These are phyloP conservation scores for Globisporangium alternatum DNA, from an alignment of 352 stramenopile species.

Conservation along the genomic window DNA sequence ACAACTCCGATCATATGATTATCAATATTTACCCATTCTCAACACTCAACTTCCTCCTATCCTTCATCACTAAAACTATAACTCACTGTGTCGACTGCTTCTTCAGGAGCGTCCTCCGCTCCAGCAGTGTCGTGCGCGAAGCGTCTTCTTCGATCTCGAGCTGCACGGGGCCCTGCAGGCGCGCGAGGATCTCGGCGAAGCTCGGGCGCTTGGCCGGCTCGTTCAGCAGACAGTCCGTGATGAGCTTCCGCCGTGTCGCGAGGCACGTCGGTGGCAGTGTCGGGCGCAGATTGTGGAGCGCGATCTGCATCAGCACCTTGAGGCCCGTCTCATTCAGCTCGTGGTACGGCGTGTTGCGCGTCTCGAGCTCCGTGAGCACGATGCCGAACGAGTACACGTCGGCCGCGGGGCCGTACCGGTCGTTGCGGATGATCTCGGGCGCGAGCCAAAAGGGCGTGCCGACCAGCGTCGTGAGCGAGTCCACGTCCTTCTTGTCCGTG, in stretches of 20 bases:
- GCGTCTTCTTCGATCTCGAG: slow-evolving; percentile 71
- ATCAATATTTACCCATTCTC: background rate
- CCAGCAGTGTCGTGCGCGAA: slow-evolving; percentile 22
- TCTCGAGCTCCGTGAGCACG: slow-evolving; percentile 85
- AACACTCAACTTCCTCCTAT: background rate
- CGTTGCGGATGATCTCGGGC: slow-evolving; percentile 86
- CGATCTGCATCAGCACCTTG: slow-evolving; percentile 80
- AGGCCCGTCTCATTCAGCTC: slow-evolving; percentile 65
- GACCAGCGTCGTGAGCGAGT: slow-evolving; percentile 81
- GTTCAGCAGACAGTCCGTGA: slow-evolving; percentile 70
- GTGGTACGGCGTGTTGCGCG: slow-evolving; percentile 78
- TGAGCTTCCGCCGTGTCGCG: slow-evolving; percentile 55
- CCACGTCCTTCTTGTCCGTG: slow-evolving; percentile 68
- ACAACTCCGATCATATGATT: too few species aligned
- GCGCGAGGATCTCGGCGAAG: slow-evolving; percentile 69
- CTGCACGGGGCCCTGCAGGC: slow-evolving; percentile 75
- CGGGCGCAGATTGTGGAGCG: slow-evolving; percentile 65
- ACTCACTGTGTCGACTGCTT: slow-evolving; percentile 6
- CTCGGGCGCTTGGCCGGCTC: slow-evolving; percentile 52
- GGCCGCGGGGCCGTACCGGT: slow-evolving; percentile 72
- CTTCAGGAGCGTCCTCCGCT: slow-evolving; percentile 26
- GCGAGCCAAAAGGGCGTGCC: slow-evolving; percentile 87
- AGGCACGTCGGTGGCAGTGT: slow-evolving; percentile 65
- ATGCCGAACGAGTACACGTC: slow-evolving; percentile 91
- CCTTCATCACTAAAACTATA: background rate